phyloP scores from a whole-genome alignment of 352 stramenopile genomes.

The Phytophthora tentaculata region DNA sequence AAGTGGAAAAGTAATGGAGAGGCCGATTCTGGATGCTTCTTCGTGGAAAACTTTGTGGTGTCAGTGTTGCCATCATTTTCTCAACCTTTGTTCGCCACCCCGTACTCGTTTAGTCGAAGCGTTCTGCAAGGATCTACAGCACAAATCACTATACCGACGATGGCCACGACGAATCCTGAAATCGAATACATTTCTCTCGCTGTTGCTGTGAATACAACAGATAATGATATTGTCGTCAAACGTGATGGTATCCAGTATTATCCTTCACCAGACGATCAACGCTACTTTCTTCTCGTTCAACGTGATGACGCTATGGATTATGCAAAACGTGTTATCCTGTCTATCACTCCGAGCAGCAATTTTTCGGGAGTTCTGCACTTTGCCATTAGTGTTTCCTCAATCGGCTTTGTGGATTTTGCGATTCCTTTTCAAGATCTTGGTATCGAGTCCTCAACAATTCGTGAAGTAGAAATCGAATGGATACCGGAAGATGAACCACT shows the following conservation, averaged over 20 bases:
- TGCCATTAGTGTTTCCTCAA: constrained; percentile 18
- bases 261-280: constrained; percentile 9
- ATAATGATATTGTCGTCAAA: constrained; percentile 14
- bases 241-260: constrained; percentile 9
- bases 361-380: constrained; percentile 37
- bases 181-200: constrained; percentile 23
- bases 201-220: constrained; percentile 21
- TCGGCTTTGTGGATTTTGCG: constrained; percentile 6
- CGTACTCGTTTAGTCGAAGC: constrained; percentile 28
- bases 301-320: constrained; percentile 11
- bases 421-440: constrained; percentile 24
- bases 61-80: constrained; percentile 17
- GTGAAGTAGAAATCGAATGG: constrained; percentile 41
- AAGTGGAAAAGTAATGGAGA: constrained; percentile 12
- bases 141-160: constrained; percentile 24
- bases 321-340: constrained; percentile 24
- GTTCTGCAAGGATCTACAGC: constrained; percentile 25
- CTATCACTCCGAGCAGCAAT: constrained; percentile 15
- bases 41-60: constrained; percentile 17
- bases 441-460: constrained; percentile 15
- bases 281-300: constrained; percentile 22
- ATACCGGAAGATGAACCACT: constrained; percentile 14
- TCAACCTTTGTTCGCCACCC: constrained; percentile 10
- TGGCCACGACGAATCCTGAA: constrained; percentile 9
- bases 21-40: constrained; percentile 18